These are phyloP conservation scores for Pythium rishiriense DNA, from an alignment of 352 stramenopile genomes.

Conservation along the genomic window DNA sequence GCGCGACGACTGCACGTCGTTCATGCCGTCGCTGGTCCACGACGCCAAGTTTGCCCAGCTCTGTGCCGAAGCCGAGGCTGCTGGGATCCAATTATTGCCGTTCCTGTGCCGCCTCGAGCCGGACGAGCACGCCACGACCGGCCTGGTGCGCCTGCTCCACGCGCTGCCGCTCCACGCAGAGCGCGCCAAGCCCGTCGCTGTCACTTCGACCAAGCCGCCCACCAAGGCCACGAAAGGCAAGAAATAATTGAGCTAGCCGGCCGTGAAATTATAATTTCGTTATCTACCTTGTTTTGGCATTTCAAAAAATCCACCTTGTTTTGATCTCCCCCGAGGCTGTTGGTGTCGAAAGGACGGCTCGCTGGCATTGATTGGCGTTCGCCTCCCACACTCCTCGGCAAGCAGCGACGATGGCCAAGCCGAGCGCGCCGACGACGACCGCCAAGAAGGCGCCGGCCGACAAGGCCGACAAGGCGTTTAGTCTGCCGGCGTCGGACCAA, in stretches of 20 bases:
- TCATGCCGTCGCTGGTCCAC: conserved; percentile 62
- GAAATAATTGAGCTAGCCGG: conserved; percentile 9
- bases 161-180: conserved; percentile 33
- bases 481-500: conserved; percentile 5
- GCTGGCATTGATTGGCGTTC: conserved; percentile 29
- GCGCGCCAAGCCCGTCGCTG: not conserved
- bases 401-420: conserved; percentile 25
- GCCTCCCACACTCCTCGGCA: not conserved
- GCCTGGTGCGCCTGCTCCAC: conserved; percentile 43
- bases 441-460: not conserved
- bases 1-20: conserved; percentile 71
- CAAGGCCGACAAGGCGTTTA: conserved; percentile 16
- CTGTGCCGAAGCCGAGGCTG: conserved; percentile 44
- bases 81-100: conserved; percentile 62
- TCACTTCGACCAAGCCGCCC: no score
- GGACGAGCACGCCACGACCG: conserved; percentile 34
- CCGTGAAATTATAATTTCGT: not conserved
- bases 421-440: conserved; percentile 11
- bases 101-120: conserved; percentile 60
- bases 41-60: conserved; percentile 67
- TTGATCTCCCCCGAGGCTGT: no score
- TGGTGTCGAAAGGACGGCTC: conserved; percentile 27
- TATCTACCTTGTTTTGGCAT: conserved; percentile 11
- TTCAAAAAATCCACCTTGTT: no score
- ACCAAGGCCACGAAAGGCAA: not conserved